Conservation (phyloP, 2,329 filamentous ascomycete genomes). For the Arthroderma sp. region DNA sequence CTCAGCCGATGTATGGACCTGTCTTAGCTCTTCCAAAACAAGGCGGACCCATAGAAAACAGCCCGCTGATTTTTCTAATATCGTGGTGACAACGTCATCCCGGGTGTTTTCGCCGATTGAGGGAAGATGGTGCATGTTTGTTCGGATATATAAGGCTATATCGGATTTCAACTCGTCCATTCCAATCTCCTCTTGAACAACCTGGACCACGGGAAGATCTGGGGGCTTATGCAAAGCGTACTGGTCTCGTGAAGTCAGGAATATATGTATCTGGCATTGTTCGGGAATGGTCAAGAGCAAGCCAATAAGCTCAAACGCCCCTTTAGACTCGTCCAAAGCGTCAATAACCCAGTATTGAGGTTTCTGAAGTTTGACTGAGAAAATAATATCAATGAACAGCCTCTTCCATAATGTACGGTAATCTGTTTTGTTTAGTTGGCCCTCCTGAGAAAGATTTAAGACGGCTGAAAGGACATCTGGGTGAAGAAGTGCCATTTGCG, state of each 20-base stretch:
- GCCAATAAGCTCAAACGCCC: constrained; percentile 11
- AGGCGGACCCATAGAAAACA: constrained; percentile 27
- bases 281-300: background rate
- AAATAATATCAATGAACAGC: constrained; percentile 8
- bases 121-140: background rate
- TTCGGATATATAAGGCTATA: background rate
- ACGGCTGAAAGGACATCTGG: background rate
- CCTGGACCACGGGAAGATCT: background rate
- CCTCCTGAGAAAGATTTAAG: background rate
- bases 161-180: background rate
- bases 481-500: constrained; percentile 20
- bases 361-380: constrained; percentile 1
- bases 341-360: constrained; percentile 14
- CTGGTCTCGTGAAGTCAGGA: background rate
- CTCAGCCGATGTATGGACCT: constrained; percentile 12
- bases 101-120: background rate
- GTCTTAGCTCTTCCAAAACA: constrained; percentile 17
- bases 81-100: constrained; percentile 8
- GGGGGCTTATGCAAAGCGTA: background rate
- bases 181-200: background rate
- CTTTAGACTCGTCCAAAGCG: constrained; percentile 15
- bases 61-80: constrained; percentile 25
- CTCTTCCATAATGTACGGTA: constrained; percentile 11
- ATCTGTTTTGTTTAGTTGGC: constrained; percentile 1
- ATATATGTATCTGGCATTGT: background rate